These are phyloP conservation scores for Blastocystis sp. DNA, from an alignment of 352 stramenopile genomes.

Conservation along the genomic window DNA sequence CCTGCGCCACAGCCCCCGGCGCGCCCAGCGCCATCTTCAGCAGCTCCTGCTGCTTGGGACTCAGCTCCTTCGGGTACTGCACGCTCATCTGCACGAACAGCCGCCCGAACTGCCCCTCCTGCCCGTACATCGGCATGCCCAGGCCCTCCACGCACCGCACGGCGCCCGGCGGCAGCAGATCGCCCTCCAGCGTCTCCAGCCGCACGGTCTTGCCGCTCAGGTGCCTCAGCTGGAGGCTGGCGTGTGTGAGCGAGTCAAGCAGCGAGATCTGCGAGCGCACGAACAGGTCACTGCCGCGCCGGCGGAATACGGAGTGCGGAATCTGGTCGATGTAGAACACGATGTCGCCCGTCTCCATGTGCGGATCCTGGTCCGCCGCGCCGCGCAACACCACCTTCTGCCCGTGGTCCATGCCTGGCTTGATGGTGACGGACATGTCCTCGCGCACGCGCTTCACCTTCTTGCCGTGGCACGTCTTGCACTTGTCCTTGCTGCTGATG, in stretches of 20 bases:
- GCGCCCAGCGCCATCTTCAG: constrained; percentile 20
- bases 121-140: constrained; percentile 64
- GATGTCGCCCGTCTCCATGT: constrained; percentile 59
- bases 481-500: constrained; percentile 52
- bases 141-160: constrained; percentile 57
- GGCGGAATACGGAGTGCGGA: constrained; percentile 34
- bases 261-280: constrained; percentile 30
- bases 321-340: constrained; percentile 68
- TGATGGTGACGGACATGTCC: constrained; percentile 50
- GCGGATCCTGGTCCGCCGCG: constrained; percentile 48
- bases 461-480: constrained; percentile 55
- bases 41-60: constrained; percentile 30
- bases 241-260: constrained; percentile 41
- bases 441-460: constrained; percentile 60
- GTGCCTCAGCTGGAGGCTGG: constrained; percentile 33
- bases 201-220: constrained; percentile 54
- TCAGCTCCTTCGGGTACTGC: constrained; percentile 46
- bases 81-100: constrained; percentile 61
- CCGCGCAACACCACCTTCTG: constrained; percentile 62
- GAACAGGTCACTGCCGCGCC: constrained; percentile 60
- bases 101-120: constrained; percentile 43
- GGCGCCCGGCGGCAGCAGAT: constrained; percentile 23
- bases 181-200: constrained; percentile 10
- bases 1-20: not conserved
- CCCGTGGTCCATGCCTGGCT: constrained; percentile 50